These are phyloP conservation scores for Papiliotrema laurentii DNA, from an alignment of 1,284 basidiomycete species.

Conservation along the genomic window DNA sequence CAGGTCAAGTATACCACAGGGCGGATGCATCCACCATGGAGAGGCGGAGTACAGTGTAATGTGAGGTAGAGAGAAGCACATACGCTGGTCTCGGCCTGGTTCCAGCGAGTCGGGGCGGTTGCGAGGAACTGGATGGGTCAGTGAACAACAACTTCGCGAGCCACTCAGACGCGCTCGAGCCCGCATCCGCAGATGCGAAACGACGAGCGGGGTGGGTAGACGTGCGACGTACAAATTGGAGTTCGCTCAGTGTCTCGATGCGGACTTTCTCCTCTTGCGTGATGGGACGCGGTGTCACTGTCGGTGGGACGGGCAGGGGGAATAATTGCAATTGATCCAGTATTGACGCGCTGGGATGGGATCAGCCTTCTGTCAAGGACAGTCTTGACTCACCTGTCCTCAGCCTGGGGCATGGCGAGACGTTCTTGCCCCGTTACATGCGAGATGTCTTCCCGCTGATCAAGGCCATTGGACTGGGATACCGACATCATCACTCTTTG, in stretches of 20 bases:
- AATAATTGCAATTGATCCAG: slow-evolving; percentile 11
- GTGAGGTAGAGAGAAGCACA: slow-evolving; percentile 12
- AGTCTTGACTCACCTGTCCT: background rate
- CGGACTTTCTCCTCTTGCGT: slow-evolving; percentile 28
- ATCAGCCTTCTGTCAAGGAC: background rate
- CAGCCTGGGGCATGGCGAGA: too few species aligned
- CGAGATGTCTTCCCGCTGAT: too few species aligned
- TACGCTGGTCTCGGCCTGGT: slow-evolving; percentile 52
- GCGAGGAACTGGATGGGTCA: slow-evolving; percentile 78
- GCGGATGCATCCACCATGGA: too few species aligned
- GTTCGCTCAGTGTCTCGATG: slow-evolving; percentile 35
- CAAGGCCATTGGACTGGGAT: too few species aligned
- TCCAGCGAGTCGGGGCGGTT: slow-evolving; percentile 56
- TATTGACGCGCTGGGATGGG: background rate
- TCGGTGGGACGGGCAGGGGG: slow-evolving; percentile 20
- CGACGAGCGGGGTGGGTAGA: too few species aligned
- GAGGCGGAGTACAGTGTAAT: slow-evolving; percentile 4
- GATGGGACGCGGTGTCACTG: slow-evolving; percentile 25
- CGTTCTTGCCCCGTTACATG: too few species aligned
- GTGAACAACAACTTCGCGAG: background rate
- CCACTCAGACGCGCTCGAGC: too few species aligned
- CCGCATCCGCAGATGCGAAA: slow-evolving; percentile 3
- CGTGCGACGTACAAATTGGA: slow-evolving; percentile 42
- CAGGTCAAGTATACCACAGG: slow-evolving; percentile 3
- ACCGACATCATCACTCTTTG: too few species aligned